Percentiles rank a stretch among this genome's conserved stretches.
These are phyloP conservation scores for Phoenix dactylifera DNA, from an alignment of 176 grass and related monocot species.

Conservation along the genomic window DNA sequence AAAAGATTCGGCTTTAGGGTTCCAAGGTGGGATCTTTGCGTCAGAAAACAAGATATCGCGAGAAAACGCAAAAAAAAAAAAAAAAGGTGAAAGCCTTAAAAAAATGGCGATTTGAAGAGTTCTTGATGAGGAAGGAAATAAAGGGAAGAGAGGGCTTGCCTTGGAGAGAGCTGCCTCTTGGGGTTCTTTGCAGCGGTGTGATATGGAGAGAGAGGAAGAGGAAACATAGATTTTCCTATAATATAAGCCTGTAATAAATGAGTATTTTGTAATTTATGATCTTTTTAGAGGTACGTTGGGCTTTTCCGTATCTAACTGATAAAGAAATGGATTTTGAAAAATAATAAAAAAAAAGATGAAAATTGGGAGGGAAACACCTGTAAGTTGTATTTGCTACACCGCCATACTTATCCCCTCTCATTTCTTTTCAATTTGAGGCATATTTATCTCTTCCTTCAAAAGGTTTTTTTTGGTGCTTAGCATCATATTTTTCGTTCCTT, in stretches of 20 bases:
- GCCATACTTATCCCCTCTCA: no score
- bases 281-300: no score
- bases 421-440: no score
- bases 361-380: no score
- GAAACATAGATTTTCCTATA: constrained; percentile 4
- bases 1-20: background rate
- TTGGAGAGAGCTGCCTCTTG: background rate
- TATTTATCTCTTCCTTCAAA: no score
- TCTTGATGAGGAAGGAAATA: background rate
- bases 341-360: no score
- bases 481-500: no score
- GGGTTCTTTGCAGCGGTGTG: background rate
- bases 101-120: background rate
- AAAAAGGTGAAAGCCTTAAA: background rate
- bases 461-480: no score
- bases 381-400: no score
- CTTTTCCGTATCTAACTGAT: no score
- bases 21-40: background rate
- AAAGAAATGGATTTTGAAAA: no score
- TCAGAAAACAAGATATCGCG: background rate
- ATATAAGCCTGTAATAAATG: background rate
- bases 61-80: background rate
- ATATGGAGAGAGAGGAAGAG: background rate
- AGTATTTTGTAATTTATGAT: no score
- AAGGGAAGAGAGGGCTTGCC: background rate